Base-by-base conservation (phyloP, 1,284 basidiomycete species). In the Malassezia psittaci region DNA sequence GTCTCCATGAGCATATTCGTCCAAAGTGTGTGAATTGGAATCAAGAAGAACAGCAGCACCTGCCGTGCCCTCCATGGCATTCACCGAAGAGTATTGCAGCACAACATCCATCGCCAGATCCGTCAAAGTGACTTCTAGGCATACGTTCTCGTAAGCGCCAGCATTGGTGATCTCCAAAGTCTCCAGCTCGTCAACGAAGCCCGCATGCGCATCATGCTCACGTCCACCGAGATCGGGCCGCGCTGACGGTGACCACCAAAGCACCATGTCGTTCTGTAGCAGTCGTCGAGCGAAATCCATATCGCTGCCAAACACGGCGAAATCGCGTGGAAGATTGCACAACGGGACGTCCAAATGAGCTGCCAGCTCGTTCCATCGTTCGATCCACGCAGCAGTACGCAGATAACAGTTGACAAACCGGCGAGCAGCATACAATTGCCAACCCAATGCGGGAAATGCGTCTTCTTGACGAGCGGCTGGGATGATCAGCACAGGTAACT, bases 51-150 rank as follows among this genome's bases (percentile, higher is more conserved):
- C 87, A 0, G 88, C 81, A 2, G 80, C 80, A 16, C 72, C 70
- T 5, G 67, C 66, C 57, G 85, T 88, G 2, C 94, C 94, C 77
- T 98, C 93, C 68, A 96, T 81, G 72, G 98, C 93, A 77, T 98
- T 96, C 60, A 98, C 88, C 52, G 90, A 80, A 10, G 91, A 83
- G 0, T 91, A 93, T 69, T 96, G 94, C 11, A 98, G 79, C 8
- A 99, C 87, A 0, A 93, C 85, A 72, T 99, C 86, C 61, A 98
- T 86, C 0, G 93, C 91, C 12, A 99, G 80, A 76, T 98, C 93
- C 29, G 87, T 83, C 11, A 99, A 80, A 7, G 86, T 84, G 58
- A 99, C 79, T 64, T 96, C 89, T 34, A 99, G 79, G 60, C 89
- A 91, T 16, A 96, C 93, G 51, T 93, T 94, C 6, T 87, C 83